Evolutionary conservation across 192 early-diverging fungal genomes (phyloP).

Genomic region (Dispira simplex): DNA sequence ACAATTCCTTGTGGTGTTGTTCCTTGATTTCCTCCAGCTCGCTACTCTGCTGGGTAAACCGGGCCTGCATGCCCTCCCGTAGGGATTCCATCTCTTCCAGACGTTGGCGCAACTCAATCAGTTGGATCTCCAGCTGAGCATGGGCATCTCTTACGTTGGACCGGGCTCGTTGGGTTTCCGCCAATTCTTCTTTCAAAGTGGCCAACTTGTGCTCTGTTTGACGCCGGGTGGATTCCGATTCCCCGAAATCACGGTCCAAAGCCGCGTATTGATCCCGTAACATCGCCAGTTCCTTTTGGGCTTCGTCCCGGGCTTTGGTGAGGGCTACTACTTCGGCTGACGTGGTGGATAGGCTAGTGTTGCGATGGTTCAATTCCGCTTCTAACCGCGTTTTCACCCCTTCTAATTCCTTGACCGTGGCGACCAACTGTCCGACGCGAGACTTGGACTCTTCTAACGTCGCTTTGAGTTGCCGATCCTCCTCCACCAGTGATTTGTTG

Average conservation of each 20-base stretch:
- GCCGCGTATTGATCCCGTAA: slow-evolving; percentile 7
- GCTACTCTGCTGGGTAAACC: slow-evolving; percentile 33
- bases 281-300: slow-evolving; percentile 15
- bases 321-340: slow-evolving; percentile 15
- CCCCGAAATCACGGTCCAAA: slow-evolving; percentile 1
- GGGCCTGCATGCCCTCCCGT: slow-evolving; percentile 30
- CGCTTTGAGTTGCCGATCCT: slow-evolving; percentile 12
- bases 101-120: slow-evolving; percentile 40
- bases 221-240: background rate
- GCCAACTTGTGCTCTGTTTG: slow-evolving; percentile 13
- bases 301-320: slow-evolving; percentile 16
- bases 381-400: slow-evolving; percentile 19
- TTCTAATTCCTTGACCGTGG: slow-evolving; percentile 24
- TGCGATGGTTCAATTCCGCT: slow-evolving; percentile 18
- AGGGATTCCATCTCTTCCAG: slow-evolving; percentile 42
- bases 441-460: slow-evolving; percentile 13
- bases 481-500: slow-evolving; percentile 18
- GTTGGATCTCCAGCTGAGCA: slow-evolving; percentile 25
- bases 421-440: slow-evolving; percentile 22
- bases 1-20: slow-evolving; percentile 37
- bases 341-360: slow-evolving; percentile 18
- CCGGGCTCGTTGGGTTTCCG: background rate
- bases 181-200: slow-evolving; percentile 10
- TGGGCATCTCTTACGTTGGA: background rate
- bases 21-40: slow-evolving; percentile 53